Conservation (phyloP, 75 land plant species). For the Ceratopteris richardii region DNA sequence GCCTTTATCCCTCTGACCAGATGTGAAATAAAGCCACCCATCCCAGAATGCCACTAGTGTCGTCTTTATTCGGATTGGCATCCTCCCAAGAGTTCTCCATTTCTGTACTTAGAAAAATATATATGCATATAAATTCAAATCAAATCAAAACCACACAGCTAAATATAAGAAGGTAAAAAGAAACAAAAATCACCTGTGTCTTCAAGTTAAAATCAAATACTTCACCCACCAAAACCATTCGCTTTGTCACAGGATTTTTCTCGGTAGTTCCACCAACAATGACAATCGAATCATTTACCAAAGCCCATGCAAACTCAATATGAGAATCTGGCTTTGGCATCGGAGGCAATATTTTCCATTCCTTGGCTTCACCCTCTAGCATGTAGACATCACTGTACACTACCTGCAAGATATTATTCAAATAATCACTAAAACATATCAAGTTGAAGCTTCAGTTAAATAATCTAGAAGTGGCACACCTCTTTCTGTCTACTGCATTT, state of each 20-base stretch:
- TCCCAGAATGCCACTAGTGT: conserved; percentile 77
- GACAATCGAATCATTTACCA: conserved; percentile 74
- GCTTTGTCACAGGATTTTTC: conserved; percentile 82
- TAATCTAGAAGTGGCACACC: conserved; percentile 24
- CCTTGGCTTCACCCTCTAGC: conserved; percentile 60
- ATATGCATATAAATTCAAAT: background rate
- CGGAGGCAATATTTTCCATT: conserved; percentile 64
- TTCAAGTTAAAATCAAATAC: conserved; percentile 64
- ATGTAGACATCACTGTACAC: conserved; percentile 85
- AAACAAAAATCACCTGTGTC: conserved; percentile 33
- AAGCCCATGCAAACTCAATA: conserved; percentile 93
- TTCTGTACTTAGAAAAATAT: conserved; percentile 26
- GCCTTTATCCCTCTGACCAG: conserved; percentile 94
- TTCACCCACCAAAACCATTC: conserved; percentile 84
- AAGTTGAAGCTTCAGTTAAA: too few relatives aligned
- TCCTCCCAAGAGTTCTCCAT: conserved; percentile 77
- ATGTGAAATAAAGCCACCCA: conserved; percentile 96
- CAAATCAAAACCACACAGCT: background rate
- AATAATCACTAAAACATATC: background rate
- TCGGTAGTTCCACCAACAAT: conserved; percentile 88
- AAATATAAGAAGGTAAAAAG: background rate
- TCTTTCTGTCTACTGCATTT: conserved; percentile 84
- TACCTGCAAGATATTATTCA: conserved; percentile 36
- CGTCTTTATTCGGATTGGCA: conserved; percentile 84
- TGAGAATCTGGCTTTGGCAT: conserved; percentile 92